A percentile compares a stretch with the other conserved stretches of the same genome.
Evolutionary conservation across 2,329 filamentous ascomycete genomes (phyloP).

Genomic region (Xylaria sp.): DNA sequence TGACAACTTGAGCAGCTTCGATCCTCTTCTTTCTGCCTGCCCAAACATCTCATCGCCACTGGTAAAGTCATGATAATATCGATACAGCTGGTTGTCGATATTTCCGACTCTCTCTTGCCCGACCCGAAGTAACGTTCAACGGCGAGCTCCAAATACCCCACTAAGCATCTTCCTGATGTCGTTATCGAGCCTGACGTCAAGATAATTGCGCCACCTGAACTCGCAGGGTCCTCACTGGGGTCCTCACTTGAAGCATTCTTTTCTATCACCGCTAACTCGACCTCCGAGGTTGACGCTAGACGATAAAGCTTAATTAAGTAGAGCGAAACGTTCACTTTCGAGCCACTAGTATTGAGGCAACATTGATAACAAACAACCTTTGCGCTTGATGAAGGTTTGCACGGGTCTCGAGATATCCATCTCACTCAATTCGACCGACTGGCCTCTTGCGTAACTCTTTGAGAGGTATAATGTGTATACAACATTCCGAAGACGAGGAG

Average conservation of each 20-base stretch:
- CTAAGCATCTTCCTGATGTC: conserved; percentile 3
- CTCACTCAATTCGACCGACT: neutral
- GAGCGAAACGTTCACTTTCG: neutral
- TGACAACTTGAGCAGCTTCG: neutral
- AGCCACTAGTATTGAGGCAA: no score
- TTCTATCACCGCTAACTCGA: neutral
- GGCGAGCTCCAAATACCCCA: neutral
- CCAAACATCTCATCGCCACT: neutral
- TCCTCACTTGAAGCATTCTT: conserved; percentile 1
- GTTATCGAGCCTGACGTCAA: conserved; percentile 27
- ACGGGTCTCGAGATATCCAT: neutral
- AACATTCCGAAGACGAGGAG: conserved; percentile 39
- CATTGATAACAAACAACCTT: conserved; percentile 4
- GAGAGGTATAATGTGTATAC: conserved; percentile 44
- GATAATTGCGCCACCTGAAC: neutral
- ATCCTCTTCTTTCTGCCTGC: neutral
- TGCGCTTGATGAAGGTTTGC: conserved; percentile 6
- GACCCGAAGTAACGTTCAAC: neutral
- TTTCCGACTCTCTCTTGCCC: neutral
- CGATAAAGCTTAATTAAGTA: conserved; percentile 1
- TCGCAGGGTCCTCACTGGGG: conserved; percentile 4
- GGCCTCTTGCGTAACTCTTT: neutral
- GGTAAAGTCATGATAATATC: neutral
- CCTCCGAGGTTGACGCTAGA: conserved; percentile 1
- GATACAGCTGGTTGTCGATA: neutral